Percentiles rank a stretch among this genome's conserved stretches.
Conservation (phyloP, 495 filamentous ascomycete species). For the Jackrogersella minutella region DNA sequence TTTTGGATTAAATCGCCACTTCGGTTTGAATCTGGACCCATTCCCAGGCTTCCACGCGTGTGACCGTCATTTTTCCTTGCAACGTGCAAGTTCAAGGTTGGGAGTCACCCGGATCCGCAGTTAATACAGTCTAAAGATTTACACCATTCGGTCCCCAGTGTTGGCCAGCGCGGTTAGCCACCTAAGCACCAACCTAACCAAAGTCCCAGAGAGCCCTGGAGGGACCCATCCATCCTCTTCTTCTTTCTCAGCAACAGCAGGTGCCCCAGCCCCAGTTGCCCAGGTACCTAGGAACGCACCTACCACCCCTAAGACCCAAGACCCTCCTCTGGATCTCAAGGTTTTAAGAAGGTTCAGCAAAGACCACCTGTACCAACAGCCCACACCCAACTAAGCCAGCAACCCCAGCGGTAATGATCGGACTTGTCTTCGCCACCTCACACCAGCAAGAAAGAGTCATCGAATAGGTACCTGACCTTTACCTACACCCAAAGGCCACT, state of each 20-base stretch:
- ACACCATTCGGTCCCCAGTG: conserved; percentile 3
- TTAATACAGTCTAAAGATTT: conserved; percentile 22
- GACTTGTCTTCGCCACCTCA: conserved; percentile 49
- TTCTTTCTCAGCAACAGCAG: conserved; percentile 5
- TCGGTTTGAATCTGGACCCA: conserved; percentile 40
- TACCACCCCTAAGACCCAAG: conserved; percentile 26
- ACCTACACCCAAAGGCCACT: conserved; percentile 46
- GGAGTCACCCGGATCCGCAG: conserved; percentile 35
- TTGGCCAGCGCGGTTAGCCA: conserved; percentile 19
- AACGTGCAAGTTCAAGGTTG: conserved; percentile 43
- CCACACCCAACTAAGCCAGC: too few relatives aligned
- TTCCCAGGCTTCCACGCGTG: conserved; percentile 44
- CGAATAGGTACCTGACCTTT: conserved; percentile 34
- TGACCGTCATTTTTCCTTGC: conserved; percentile 44
- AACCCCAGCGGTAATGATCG: conserved; percentile 54
- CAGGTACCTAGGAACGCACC: not conserved
- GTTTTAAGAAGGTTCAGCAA: conserved; percentile 21
- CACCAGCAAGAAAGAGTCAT: conserved; percentile 56
- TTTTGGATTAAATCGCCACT: conserved; percentile 44
- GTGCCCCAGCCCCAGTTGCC: too few relatives aligned
- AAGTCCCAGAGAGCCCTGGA: not conserved
- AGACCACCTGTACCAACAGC: conserved; percentile 58
- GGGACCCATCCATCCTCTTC: not conserved
- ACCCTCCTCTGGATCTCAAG: not conserved
- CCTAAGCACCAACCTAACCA: conserved; percentile 9